phyloP scores from a whole-genome alignment of 1,284 basidiomycete species.

The Acaromyces ingoldii region DNA sequence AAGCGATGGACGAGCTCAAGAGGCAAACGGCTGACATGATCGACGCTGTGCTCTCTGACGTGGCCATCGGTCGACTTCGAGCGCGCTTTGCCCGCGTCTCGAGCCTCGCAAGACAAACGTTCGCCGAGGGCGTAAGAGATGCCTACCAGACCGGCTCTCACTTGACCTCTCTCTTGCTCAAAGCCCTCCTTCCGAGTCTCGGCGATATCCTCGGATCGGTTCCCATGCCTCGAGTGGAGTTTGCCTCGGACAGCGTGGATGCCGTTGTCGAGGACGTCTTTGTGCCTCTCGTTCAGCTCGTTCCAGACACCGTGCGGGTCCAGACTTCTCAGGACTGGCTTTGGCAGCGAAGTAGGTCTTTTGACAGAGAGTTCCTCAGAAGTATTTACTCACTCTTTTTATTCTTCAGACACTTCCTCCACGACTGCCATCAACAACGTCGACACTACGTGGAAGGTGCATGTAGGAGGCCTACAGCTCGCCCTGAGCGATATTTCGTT shows the following conservation, averaged over 20 bases:
- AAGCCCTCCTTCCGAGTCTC: slow-evolving; percentile 1
- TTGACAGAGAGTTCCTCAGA: neutral
- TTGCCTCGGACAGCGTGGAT: slow-evolving; percentile 8
- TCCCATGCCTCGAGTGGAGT: slow-evolving; percentile 11
- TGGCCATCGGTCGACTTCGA: neutral
- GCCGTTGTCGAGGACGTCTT: slow-evolving; percentile 10
- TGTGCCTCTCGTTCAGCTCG: neutral
- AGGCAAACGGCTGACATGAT: neutral
- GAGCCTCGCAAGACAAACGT: neutral
- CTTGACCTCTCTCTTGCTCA: neutral
- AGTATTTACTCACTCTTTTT: neutral
- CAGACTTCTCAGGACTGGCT: neutral
- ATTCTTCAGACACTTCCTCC: neutral
- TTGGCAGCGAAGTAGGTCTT: neutral
- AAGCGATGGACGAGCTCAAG: neutral
- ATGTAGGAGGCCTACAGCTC: neutral
- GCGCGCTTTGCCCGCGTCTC: neutral
- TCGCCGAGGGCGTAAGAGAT: slow-evolving; percentile 3
- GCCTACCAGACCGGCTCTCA: neutral
- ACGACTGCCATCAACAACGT: neutral
- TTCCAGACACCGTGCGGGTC: slow-evolving; percentile 4
- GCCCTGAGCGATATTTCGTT: slow-evolving; percentile 6
- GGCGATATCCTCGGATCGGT: slow-evolving; percentile 3
- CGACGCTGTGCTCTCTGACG: neutral
- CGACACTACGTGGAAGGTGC: neutral